Percentiles rank a stretch among this genome's conserved stretches.
Conservation (phyloP, 805 yeast species). For the Hanseniaspora valbyensis region DNA sequence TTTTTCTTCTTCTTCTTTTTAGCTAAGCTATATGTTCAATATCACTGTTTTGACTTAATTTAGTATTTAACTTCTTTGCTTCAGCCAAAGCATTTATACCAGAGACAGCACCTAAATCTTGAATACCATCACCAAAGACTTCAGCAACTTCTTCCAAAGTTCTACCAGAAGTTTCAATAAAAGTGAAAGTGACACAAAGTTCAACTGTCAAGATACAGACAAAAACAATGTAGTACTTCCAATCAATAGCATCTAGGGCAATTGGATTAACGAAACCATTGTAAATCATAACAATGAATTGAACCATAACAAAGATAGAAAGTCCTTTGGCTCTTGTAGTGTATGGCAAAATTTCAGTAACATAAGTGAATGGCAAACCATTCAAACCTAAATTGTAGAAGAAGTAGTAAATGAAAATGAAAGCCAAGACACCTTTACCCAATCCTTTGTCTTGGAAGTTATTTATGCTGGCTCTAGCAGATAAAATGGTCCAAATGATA, state of each 20-base stretch:
- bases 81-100: conserved; percentile 8
- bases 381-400: conserved; percentile 36
- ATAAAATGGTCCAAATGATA: conserved; percentile 36
- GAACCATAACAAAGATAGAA: too few species aligned
- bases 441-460: conserved; percentile 33
- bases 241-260: too few species aligned
- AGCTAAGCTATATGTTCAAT: conserved; percentile 7
- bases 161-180: too few species aligned
- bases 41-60: neutral
- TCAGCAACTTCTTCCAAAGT: conserved; percentile 34
- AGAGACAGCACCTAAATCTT: conserved; percentile 14
- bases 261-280: too few species aligned
- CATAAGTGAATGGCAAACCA: conserved; percentile 38
- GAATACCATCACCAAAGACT: conserved; percentile 27
- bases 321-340: too few species aligned
- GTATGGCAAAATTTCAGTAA: conserved; percentile 36
- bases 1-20: neutral
- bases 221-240: too few species aligned
- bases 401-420: conserved; percentile 39
- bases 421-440: conserved; percentile 39
- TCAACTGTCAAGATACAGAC: too few species aligned
- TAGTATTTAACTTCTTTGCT: neutral
- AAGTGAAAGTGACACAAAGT: too few species aligned
- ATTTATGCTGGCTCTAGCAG: conserved; percentile 37
- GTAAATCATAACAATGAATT: too few species aligned